These are phyloP conservation scores for Coffea eugenioides DNA, from an alignment of 257 asterid genomes.

Conservation along the genomic window DNA sequence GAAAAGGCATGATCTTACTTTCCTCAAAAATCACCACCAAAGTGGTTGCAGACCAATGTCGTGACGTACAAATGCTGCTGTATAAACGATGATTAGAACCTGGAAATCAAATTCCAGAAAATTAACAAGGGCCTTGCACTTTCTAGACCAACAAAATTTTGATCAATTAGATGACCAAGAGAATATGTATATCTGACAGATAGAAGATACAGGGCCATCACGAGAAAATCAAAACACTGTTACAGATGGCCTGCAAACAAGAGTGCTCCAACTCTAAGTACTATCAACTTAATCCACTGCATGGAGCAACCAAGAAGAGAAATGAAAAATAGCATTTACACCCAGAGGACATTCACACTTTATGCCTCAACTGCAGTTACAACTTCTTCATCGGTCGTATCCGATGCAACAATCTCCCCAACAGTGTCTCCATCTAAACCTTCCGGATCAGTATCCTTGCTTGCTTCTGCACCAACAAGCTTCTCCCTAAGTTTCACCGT, in stretches of 20 bases:
- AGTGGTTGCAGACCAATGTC: background rate
- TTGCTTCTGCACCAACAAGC: slow-evolving; percentile 39
- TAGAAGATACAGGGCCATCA: slow-evolving; percentile 15
- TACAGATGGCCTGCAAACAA: background rate
- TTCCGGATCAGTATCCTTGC: slow-evolving; percentile 30
- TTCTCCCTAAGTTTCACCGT: slow-evolving; percentile 57
- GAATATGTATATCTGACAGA: slow-evolving; percentile 1
- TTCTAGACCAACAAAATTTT: slow-evolving; percentile 17
- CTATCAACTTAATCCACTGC: background rate
- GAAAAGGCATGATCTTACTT: background rate
- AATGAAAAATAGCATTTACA: background rate
- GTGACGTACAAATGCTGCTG: background rate
- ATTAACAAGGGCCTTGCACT: background rate
- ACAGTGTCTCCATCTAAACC: slow-evolving; percentile 25
- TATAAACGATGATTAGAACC: background rate
- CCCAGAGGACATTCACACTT: background rate
- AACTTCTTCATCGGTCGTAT: slow-evolving; percentile 59
- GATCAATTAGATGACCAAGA: slow-evolving; percentile 15
- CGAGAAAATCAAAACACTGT: background rate
- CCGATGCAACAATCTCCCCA: slow-evolving; percentile 47
- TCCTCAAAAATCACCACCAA: background rate
- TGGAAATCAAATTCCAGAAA: background rate
- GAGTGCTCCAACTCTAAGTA: slow-evolving; percentile 1
- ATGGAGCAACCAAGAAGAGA: background rate
- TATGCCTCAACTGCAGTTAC: slow-evolving; percentile 63